Evolutionary conservation across 768 basidiomycete genomes (phyloP).

Genomic region (Agaricus subrufescens): DNA sequence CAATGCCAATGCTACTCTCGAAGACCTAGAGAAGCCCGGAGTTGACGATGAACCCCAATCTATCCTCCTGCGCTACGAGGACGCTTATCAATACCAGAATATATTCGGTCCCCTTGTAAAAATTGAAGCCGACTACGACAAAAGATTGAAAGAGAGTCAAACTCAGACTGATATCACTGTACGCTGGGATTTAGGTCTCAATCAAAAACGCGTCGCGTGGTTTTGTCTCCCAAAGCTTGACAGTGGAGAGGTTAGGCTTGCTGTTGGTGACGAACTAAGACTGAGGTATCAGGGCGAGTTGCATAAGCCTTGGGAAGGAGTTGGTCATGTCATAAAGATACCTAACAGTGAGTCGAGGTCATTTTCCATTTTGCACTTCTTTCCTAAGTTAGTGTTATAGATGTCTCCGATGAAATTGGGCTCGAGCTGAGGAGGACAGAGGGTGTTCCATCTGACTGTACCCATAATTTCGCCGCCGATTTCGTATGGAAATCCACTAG

Average conservation of each 20-base stretch:
- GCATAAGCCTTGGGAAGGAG: slow-evolving; percentile 94
- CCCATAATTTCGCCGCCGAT: slow-evolving; percentile 94
- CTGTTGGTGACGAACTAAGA: slow-evolving; percentile 93
- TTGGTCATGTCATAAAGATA: slow-evolving; percentile 98
- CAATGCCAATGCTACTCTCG: slow-evolving; percentile 88
- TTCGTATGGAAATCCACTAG: slow-evolving; percentile 99
- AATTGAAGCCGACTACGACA: slow-evolving; percentile 99
- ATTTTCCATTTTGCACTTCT: background rate
- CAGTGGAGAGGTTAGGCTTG: slow-evolving; percentile 94
- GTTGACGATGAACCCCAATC: slow-evolving; percentile 97
- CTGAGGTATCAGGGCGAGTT: slow-evolving; percentile 85
- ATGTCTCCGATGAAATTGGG: slow-evolving; percentile 97
- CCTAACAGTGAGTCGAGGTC: slow-evolving; percentile 78
- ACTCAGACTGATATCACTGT: slow-evolving; percentile 96
- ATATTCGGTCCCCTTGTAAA: slow-evolving; percentile 99
- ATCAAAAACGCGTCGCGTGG: slow-evolving; percentile 99
- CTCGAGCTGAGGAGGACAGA: slow-evolving; percentile 88
- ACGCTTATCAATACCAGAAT: slow-evolving; percentile 99
- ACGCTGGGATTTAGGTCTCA: slow-evolving; percentile 96
- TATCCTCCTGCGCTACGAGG: slow-evolving; percentile 88
- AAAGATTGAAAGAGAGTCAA: slow-evolving; percentile 95
- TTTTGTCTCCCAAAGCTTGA: slow-evolving; percentile 95
- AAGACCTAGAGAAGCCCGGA: slow-evolving; percentile 95
- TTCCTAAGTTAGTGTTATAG: slow-evolving; percentile 39
- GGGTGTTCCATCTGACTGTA: slow-evolving; percentile 90